Base-by-base conservation (phyloP, 2,329 filamentous ascomycete species). In the Tricladium varicosporioides region DNA sequence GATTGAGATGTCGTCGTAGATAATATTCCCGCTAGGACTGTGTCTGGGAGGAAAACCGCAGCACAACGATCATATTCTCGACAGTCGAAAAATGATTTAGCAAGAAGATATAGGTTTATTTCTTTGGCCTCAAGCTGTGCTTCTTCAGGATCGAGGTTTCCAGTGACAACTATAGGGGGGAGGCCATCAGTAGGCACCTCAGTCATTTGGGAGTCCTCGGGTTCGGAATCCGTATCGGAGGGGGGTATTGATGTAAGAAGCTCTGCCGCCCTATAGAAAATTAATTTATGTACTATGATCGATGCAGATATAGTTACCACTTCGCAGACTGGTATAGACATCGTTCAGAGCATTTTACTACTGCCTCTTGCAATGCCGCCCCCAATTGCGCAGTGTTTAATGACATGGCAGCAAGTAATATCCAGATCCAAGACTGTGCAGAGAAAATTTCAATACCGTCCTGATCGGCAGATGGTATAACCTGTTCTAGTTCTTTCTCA, bases 311-410 rank as follows among this genome's bases (percentile, higher is more conserved):
- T 51, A 31, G 31, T 11, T 72, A 96, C 94, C 94, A 99, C 85
- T 97, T 97, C 27, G 94, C 88, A 5, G 93, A 94, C 68, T 97
- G 92, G 70, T 97, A 97, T 11, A 99, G 82, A 72, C 94, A 96
- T 72, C 94, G 81, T 71, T 99, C 94, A 1, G 92, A 96, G 76
- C 92, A 97, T 70, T 92, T 92, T 19, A 94, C 81, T 2, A 94
- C 87, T 31, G 93, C 91, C 68, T 92, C 88, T 71, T 96, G 91
- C 45, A 97, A 80, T 33, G 90, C 84, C 40, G 80, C 81, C 68
- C 88, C 61, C 42, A 71, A 58, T 48, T 69, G 87, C 51, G 77
- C 74, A 46, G 80, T 77, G 60, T 86, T 79, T 74, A 57, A 76
- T 83, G 59, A 86, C 65, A 69, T 69, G 0, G 19, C 53, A 22